Base-by-base conservation (phyloP, 345 rosid species). In the Jatropha curcas region DNA sequence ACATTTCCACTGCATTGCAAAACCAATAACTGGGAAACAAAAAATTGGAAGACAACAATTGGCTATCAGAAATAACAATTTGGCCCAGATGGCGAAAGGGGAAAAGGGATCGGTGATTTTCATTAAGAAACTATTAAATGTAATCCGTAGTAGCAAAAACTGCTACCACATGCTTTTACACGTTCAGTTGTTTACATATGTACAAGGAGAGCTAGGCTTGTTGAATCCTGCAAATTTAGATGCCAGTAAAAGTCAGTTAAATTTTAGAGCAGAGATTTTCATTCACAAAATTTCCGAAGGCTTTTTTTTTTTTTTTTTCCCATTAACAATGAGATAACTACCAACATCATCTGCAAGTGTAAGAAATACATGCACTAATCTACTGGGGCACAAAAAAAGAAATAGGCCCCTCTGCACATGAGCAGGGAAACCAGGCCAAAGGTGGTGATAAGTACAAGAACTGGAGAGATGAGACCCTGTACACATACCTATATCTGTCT, bases 401-500 rank as follows among this genome's bases (percentile, higher is more conserved):
- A 46, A 65, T 71, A 67, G 58, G 79, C 65, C 72, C 63, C 75
- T 56, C 64, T 72, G 77, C 83, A 66, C 34, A 65, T 31, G 25
- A 67, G 74, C 72, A 67, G 75, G 67, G 77, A 74, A 80, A 75
- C 72, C 80, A 60, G 30, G 41, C 65, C 46, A 51, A 25, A 63
- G 67, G 53, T 51, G 53, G 80, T 81, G 59, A 67, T 53, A 70
- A 53, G 37, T 65, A 74, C 58, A 80, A 75, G 78, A 76, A 60
- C 77, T 61, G 78, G 82, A 33, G 58, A 78, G 78, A 62, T 31
- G 70, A 78, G 81, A 85, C 73, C 81, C 91, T 90, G 90, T 88
- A 88, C 92, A 90, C 55, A 71, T 77, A 80, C 81, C 89, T 88
- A 82, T 85, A 80, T 81, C 76, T 60, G 76, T 83, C 88, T 84